phyloP scores from a whole-genome alignment of 148 eudicot species.

The Silene uniflora region DNA sequence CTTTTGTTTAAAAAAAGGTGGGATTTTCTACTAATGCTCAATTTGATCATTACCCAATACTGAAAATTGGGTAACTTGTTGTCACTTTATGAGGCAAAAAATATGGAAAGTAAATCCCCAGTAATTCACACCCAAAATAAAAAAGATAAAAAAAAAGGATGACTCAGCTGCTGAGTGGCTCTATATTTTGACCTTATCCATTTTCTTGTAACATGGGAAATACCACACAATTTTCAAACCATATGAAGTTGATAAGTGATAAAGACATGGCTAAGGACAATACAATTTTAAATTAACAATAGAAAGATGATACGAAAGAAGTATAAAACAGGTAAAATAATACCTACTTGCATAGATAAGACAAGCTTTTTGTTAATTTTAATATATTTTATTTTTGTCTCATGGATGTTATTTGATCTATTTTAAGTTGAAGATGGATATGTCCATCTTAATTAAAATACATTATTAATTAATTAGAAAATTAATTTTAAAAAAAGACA shows the following conservation, averaged over 20 bases:
- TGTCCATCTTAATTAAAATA: neutral
- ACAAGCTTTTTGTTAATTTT: no score
- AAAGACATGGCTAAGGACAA: neutral
- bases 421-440: no score
- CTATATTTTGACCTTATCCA: conserved; percentile 48
- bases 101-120: neutral
- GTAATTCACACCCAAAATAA: neutral
- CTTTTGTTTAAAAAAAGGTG: no score
- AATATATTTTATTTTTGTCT: no score
- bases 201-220: conserved; percentile 39
- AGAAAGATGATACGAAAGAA: no score
- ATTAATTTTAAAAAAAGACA: neutral
- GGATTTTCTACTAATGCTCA: no score
- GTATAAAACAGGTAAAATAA: no score
- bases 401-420: no score
- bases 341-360: no score
- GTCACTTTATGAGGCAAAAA: conserved; percentile 24
- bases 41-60: neutral
- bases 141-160: conserved; percentile 5
- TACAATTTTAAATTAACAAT: neutral
- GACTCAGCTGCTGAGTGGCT: conserved; percentile 28
- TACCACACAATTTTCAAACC: conserved; percentile 27
- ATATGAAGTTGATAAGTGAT: conserved; percentile 27
- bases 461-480: neutral
- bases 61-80: conserved; percentile 8